These are phyloP conservation scores for Jacaranda copaia DNA, from an alignment of 257 asterid genomes.

Conservation along the genomic window DNA sequence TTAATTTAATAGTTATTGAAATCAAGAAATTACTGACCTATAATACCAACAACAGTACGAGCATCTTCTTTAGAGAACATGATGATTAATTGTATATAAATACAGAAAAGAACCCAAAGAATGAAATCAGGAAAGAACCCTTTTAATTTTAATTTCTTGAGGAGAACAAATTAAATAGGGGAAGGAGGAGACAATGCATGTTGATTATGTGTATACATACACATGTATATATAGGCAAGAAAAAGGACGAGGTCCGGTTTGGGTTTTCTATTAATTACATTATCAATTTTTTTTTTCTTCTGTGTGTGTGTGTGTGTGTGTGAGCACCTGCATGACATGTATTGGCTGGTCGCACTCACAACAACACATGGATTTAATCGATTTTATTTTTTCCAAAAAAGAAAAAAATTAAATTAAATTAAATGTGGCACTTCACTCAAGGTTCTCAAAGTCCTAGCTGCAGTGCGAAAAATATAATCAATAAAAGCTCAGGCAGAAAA, in stretches of 20 bases:
- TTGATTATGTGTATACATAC: neutral
- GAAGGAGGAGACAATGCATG: slow-evolving; percentile 23
- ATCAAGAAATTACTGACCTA: slow-evolving; percentile 51
- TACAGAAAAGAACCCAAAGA: neutral
- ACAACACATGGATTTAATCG: slow-evolving; percentile 43
- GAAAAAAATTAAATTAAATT: slow-evolving; percentile 15
- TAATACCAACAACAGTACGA: slow-evolving; percentile 67
- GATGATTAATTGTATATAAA: neutral
- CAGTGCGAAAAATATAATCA: slow-evolving; percentile 2
- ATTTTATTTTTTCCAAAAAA: neutral
- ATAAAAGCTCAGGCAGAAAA: slow-evolving; percentile 18
- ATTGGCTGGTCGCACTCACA: slow-evolving; percentile 43
- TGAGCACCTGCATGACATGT: slow-evolving; percentile 63
- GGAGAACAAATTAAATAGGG: neutral
- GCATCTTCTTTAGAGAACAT: slow-evolving; percentile 58
- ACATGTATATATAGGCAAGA: slow-evolving; percentile 38
- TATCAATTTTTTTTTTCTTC: neutral
- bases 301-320: no score
- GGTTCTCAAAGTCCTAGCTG: slow-evolving; percentile 30
- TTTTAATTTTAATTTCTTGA: neutral
- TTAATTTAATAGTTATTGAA: no score
- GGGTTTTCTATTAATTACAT: slow-evolving; percentile 32
- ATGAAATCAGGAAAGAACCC: neutral
- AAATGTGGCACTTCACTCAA: slow-evolving; percentile 66
- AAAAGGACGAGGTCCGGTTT: slow-evolving; percentile 44